phyloP scores from a whole-genome alignment of 257 asterid species.

The Cynanchum wilfordii region DNA sequence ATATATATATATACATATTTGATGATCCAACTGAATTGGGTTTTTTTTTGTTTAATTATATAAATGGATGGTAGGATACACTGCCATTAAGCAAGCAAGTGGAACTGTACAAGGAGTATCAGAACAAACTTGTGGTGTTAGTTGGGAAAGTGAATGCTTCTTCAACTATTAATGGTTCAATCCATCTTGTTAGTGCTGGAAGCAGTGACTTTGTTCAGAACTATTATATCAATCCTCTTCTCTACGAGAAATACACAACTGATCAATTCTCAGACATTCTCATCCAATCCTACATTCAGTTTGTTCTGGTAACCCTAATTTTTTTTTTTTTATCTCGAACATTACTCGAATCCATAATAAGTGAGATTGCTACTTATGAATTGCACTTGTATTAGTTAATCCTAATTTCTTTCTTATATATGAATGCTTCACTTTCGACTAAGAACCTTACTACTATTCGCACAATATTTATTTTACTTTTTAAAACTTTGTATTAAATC shows the following conservation, averaged over 20 bases:
- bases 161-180: constrained; percentile 58
- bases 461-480: too few species aligned
- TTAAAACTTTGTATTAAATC: too few species aligned
- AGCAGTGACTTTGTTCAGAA: constrained; percentile 90
- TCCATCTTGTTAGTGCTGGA: constrained; percentile 67
- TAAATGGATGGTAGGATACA: constrained; percentile 43
- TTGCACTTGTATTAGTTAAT: too few species aligned
- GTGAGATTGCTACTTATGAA: too few species aligned
- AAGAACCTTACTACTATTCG: too few species aligned
- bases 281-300: constrained; percentile 45
- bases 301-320: constrained; percentile 42
- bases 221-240: constrained; percentile 65
- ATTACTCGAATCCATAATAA: too few species aligned
- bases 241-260: constrained; percentile 57
- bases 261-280: constrained; percentile 72
- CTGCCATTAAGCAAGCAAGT: constrained; percentile 71
- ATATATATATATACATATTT: too few species aligned
- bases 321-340: too few species aligned
- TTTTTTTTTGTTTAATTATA: background rate
- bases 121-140: constrained; percentile 45
- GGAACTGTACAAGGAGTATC: constrained; percentile 62
- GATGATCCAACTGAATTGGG: background rate
- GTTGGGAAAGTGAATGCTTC: constrained; percentile 75
- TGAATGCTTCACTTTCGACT: background rate
- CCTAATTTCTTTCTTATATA: too few species aligned